Evolutionary conservation across 164 flowering plant genomes (phyloP).

Genomic region (Chimonanthus praecox): DNA sequence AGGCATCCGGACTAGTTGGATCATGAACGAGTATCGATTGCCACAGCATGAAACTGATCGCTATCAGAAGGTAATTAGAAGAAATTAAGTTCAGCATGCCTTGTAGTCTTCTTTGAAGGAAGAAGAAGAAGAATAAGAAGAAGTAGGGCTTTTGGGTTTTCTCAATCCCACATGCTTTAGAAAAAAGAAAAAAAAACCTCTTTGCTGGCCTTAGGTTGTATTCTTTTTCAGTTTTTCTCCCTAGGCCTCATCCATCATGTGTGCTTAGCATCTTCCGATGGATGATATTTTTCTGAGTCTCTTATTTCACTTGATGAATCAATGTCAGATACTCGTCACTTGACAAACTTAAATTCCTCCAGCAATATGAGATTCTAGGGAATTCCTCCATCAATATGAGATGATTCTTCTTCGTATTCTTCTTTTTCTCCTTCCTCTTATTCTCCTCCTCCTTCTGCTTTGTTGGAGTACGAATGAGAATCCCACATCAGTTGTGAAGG

Average conservation of each 20-base stretch:
- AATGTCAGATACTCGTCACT: not conserved
- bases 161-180: not conserved
- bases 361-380: not conserved
- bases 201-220: not conserved
- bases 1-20: conserved; percentile 92
- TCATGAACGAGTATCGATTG: conserved; percentile 95
- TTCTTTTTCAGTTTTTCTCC: not conserved
- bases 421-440: too few relatives aligned
- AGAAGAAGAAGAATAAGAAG: not conserved
- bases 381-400: too few relatives aligned
- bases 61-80: conserved; percentile 53
- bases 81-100: not conserved
- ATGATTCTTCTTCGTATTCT: too few relatives aligned
- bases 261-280: not conserved
- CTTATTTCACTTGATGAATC: not conserved
- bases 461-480: too few relatives aligned
- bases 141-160: not conserved
- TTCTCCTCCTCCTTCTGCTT: too few relatives aligned
- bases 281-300: not conserved
- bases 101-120: not conserved
- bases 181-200: too few relatives aligned
- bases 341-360: not conserved
- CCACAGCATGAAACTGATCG: conserved; percentile 90
- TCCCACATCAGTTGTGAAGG: too few relatives aligned
- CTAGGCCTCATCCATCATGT: not conserved